A percentile compares a stretch with the other conserved stretches of the same genome.
phyloP scores from a whole-genome alignment of 805 yeast species.

The Saccharomycopsis fermentans region DNA sequence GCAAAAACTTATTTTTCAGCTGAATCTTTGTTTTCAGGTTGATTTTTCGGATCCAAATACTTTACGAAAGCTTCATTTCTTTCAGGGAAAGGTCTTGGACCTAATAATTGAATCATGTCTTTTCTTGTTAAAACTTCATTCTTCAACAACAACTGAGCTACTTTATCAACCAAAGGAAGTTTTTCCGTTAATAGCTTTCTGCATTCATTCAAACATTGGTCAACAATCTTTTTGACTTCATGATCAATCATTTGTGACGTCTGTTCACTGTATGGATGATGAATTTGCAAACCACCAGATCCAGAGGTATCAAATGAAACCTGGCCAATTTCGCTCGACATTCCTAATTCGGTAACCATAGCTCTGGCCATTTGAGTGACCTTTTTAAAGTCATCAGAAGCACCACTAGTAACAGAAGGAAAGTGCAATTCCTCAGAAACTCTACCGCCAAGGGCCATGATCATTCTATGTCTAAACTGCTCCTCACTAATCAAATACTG shows the following conservation, averaged over 20 bases:
- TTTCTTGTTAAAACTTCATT: constrained; percentile 77
- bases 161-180: constrained; percentile 49
- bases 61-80: constrained; percentile 84
- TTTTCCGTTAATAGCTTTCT: constrained; percentile 46
- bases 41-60: constrained; percentile 35
- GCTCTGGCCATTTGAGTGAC: constrained; percentile 81
- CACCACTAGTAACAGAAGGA: constrained; percentile 82
- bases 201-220: constrained; percentile 56
- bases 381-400: constrained; percentile 85
- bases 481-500: constrained; percentile 66
- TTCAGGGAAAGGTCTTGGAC: constrained; percentile 70
- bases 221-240: constrained; percentile 59
- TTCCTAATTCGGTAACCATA: constrained; percentile 83
- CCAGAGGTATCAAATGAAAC: constrained; percentile 39
- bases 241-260: constrained; percentile 59
- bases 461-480: constrained; percentile 75
- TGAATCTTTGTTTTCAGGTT: not conserved
- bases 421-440: constrained; percentile 87
- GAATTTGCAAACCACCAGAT: constrained; percentile 41
- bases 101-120: constrained; percentile 68
- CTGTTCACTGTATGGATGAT: constrained; percentile 61
- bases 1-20: not conserved
- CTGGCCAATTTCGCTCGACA: constrained; percentile 69
- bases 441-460: constrained; percentile 91
- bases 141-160: constrained; percentile 59